Percentiles rank a stretch among this genome's conserved stretches.
These are phyloP conservation scores for Paecilomyces dactylethromorphus DNA, from an alignment of 2,329 filamentous ascomycete genomes.

Conservation along the genomic window DNA sequence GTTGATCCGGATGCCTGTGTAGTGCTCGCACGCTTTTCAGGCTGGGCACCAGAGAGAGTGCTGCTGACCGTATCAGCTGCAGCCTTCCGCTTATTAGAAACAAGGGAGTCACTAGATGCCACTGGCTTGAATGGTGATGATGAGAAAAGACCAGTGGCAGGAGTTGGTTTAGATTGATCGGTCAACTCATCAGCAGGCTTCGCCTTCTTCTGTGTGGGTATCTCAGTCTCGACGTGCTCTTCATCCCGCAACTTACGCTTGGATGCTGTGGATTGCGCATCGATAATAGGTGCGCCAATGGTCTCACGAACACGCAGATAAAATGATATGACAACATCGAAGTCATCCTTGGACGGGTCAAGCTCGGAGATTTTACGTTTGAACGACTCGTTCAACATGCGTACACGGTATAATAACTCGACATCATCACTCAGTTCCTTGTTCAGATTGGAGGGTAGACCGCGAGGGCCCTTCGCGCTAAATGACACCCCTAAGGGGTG, in stretches of 20 bases:
- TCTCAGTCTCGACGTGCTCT: slow-evolving; percentile 8
- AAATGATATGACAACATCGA: slow-evolving; percentile 29
- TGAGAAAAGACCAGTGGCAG: slow-evolving; percentile 5
- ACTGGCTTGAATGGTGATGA: slow-evolving; percentile 11
- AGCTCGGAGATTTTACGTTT: slow-evolving; percentile 22
- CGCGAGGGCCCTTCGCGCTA: slow-evolving; percentile 10
- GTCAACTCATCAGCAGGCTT: slow-evolving; percentile 9
- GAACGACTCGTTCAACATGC: slow-evolving; percentile 28
- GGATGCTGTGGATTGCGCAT: slow-evolving; percentile 10
- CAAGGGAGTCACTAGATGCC: background rate
- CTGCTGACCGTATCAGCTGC: slow-evolving; percentile 9
- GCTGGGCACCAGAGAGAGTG: slow-evolving; percentile 4
- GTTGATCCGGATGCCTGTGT: slow-evolving; percentile 12
- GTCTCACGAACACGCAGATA: slow-evolving; percentile 32
- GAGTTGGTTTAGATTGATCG: slow-evolving; percentile 1
- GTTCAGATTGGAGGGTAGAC: slow-evolving; percentile 11
- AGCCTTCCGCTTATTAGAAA: slow-evolving; percentile 12
- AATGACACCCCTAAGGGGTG: slow-evolving; percentile 1
- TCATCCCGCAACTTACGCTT: slow-evolving; percentile 22
- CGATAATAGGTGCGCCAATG: slow-evolving; percentile 27
- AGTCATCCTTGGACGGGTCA: slow-evolving; percentile 25
- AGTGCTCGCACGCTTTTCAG: slow-evolving; percentile 10
- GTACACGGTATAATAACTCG: slow-evolving; percentile 22
- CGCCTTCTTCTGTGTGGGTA: slow-evolving; percentile 15
- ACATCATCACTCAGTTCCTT: slow-evolving; percentile 12